A percentile compares a stretch with the other conserved stretches of the same genome.
phyloP scores from a whole-genome alignment of 2,329 filamentous ascomycete genomes.

The Diatrype stigma region DNA sequence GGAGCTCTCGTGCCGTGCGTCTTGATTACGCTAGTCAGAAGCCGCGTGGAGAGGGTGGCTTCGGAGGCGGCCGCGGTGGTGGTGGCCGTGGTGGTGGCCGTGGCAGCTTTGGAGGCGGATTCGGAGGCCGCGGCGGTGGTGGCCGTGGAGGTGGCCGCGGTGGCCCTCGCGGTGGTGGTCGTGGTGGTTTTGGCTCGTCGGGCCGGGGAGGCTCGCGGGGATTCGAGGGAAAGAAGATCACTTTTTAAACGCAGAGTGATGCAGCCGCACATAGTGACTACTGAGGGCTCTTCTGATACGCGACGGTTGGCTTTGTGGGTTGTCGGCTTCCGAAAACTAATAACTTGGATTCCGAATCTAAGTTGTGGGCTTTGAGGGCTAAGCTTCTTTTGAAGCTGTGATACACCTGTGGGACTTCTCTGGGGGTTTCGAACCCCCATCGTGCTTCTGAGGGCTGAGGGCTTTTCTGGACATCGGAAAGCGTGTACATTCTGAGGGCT shows the following conservation, averaged over 20 bases:
- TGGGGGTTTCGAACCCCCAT: conserved; percentile 11
- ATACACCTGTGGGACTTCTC: conserved; percentile 54
- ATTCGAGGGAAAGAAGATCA: conserved; percentile 77
- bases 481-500: conserved; percentile 22
- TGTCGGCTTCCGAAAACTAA: conserved; percentile 48
- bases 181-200: conserved; percentile 38
- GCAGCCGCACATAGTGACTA: conserved; percentile 35
- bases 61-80: conserved; percentile 46
- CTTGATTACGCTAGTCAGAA: conserved; percentile 77
- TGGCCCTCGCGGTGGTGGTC: conserved; percentile 29
- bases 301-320: conserved; percentile 52
- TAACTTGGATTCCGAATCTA: conserved; percentile 25
- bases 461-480: not conserved
- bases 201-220: conserved; percentile 44
- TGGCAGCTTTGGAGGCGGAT: conserved; percentile 40
- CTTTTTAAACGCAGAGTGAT: conserved; percentile 37
- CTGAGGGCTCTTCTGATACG: conserved; percentile 42
- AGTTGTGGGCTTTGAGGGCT: conserved; percentile 52
- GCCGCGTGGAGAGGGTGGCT: conserved; percentile 52
- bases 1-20: conserved; percentile 70
- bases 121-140: conserved; percentile 38
- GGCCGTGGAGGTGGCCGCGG: conserved; percentile 43
- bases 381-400: conserved; percentile 40
- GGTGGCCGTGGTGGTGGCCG: conserved; percentile 51
- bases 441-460: not conserved